Base-by-base conservation (phyloP, 371 early-diverging fungal genomes). In the Chytridiales sp. region DNA sequence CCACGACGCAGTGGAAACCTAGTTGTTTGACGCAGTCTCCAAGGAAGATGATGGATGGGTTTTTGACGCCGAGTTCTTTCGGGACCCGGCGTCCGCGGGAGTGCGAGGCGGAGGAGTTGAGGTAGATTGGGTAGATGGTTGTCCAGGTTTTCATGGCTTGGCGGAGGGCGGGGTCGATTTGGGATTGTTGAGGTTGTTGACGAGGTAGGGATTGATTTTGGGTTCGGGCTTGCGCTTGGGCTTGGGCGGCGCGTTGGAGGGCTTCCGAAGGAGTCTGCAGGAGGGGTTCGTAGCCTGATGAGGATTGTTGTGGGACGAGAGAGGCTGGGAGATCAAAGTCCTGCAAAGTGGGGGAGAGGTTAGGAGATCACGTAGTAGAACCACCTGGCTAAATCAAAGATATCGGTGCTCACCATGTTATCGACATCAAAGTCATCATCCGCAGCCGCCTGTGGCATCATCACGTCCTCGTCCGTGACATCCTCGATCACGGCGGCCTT, bases 11-110 rank as follows among this genome's bases (percentile, higher is more conserved):
- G 1, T 74, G 71, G 29, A 86, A 71, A 26, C 82, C 76, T 34
- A 87, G 63, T 15, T 71, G 68, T 58, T 80, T 80, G 30, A 77
- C 75, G 22, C 85, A 85, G 54, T 84, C 70, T 5, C 82, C 83
- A 70, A 87, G 85, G 61, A 82, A 84, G 43, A 86, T 78, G 21
- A 83, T 83, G 68, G 81, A 75, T 30, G 88, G 88, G 4, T 80
- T 76, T 26, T 75, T 69, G 21, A 81, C 72, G 22, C 78, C 78
- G 46, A 71, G 68, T 31, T 61, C 66, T 43, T 81, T 73, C 2
- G 70, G 47, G 34, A 85, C 77, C 60, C 77, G 76, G 47, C 85
- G 76, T 43, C 83, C 83, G 52, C 79, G 70, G 50, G 70, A 62
- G 38, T 70, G 56, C 9, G 79, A 66, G 60, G 78, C 82, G 35